Base-by-base conservation (phyloP, 2,329 filamentous ascomycete genomes). In the Dothidotthia symphoricarpi region DNA sequence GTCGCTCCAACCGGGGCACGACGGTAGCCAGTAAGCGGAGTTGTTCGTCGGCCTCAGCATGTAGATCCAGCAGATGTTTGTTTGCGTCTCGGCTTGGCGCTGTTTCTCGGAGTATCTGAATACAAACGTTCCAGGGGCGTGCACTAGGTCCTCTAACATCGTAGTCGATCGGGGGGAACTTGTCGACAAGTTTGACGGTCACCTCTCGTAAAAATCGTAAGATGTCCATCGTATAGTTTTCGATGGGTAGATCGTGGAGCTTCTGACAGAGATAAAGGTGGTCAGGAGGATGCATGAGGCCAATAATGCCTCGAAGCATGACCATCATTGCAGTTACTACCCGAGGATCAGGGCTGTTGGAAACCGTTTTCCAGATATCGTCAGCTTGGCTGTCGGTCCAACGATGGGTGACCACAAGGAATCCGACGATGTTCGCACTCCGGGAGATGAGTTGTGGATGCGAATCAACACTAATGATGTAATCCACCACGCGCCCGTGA, bases 381-480 rank as follows among this genome's bases (percentile, higher is more conserved):
- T 95, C 85, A 1, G 86, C 86, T 57, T 94, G 85, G 14, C 76
- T 68, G 24, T 81, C 66, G 1, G 77, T 80, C 65, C 91, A 95
- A 11, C 81, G 83, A 36, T 76, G 75, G 0, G 87, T 93, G 11
- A 93, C 85, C 15, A 88, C 78, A 34, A 97, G 73, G 57, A 97
- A 97, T 1, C 87, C 87, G 31, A 96, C 75, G 36, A 97, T 86
- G 47, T 95, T 95, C 27, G 78, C 76, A 56, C 87, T 87, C 51
- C 89, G 82, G 24, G 78, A 75, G 14, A 94, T 93, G 36, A 97
- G 81, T 59, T 95, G 89, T 1, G 90, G 88, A 58, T 97, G 93
- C 22, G 91, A 96, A 39, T 89, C 89, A 11, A 91, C 82, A 2
- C 91, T 88, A 34, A 96, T 78, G 30, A 98, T 82, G 65, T 96